These are phyloP conservation scores for Lyophyllum decastes DNA, from an alignment of 768 basidiomycete genomes.

Conservation along the genomic window DNA sequence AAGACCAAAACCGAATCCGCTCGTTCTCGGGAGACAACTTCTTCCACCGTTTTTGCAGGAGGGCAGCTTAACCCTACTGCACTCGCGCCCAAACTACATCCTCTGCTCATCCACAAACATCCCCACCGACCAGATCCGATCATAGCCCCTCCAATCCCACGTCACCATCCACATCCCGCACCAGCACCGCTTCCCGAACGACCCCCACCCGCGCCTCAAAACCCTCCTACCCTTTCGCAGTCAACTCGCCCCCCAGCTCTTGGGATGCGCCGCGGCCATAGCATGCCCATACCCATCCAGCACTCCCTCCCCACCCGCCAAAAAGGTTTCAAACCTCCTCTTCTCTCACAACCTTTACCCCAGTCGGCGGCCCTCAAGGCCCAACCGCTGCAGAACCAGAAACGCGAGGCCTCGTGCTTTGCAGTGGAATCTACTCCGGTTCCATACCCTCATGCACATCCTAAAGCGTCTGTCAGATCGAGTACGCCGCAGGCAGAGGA, in stretches of 20 bases:
- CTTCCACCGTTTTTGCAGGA: background rate
- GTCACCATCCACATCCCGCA: background rate
- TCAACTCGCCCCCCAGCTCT: conserved; percentile 31
- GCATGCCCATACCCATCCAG: conserved; percentile 12
- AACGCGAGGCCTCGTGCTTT: background rate
- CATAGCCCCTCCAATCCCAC: background rate
- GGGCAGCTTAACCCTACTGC: background rate
- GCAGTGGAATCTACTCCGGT: background rate
- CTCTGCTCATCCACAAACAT: conserved; percentile 15
- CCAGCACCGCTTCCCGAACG: no score
- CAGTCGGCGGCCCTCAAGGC: conserved; percentile 10
- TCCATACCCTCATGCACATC: background rate
- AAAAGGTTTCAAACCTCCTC: conserved; percentile 39
- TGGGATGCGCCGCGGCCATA: conserved; percentile 40
- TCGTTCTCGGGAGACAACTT: background rate
- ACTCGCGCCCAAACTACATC: conserved; percentile 14
- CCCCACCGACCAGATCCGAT: conserved; percentile 6
- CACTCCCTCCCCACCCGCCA: conserved; percentile 29
- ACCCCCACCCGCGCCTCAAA: conserved; percentile 2
- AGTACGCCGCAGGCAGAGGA: background rate
- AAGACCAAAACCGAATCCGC: background rate
- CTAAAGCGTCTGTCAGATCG: background rate
- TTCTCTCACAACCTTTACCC: conserved; percentile 23
- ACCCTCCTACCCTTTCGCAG: conserved; percentile 11
- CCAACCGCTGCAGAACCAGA: background rate